phyloP scores from a whole-genome alignment of 2,329 filamentous ascomycete genomes.

The Stachybotrys chlorohalonatus region DNA sequence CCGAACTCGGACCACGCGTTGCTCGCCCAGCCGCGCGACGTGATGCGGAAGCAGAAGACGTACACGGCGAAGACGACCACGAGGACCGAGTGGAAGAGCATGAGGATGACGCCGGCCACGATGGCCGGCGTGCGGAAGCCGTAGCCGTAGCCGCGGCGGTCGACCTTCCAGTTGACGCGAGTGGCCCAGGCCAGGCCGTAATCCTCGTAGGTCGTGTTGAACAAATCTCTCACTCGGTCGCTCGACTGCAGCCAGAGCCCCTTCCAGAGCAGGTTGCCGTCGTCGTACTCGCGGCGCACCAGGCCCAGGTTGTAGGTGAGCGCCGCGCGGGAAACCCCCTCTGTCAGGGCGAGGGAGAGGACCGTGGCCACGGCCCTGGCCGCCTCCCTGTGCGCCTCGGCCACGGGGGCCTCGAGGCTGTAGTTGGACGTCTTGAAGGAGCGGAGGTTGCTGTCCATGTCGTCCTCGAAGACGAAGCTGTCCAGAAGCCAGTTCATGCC shows the following conservation, averaged over 20 bases:
- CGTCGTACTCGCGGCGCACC: not conserved
- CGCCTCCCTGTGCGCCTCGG: not conserved
- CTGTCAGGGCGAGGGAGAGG: not conserved
- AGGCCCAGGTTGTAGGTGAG: not conserved
- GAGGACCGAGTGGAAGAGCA: not conserved
- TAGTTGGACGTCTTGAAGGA: not conserved
- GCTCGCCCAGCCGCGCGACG: not conserved
- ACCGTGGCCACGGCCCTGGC: not conserved
- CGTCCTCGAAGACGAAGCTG: not conserved
- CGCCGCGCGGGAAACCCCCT: not conserved
- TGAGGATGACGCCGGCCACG: not conserved
- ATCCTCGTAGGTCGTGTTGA: not conserved
- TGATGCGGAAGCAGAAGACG: not conserved
- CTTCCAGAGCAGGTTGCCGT: not conserved
- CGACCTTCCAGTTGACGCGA: not conserved
- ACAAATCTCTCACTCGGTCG: not conserved
- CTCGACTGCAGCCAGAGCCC: not conserved
- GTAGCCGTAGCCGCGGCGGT: constrained; percentile 1
- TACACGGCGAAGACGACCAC: not conserved
- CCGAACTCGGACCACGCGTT: not conserved
- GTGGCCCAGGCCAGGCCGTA: not conserved
- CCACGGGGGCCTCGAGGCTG: not conserved
- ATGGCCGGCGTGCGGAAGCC: not conserved
- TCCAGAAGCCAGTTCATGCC: not conserved
- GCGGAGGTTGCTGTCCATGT: too few relatives aligned